Evolutionary conservation across 169 alveolate genomes (phyloP), one percentile per base, ranked within the genome.

Genomic region (Cytauxzoon felis): DNA sequence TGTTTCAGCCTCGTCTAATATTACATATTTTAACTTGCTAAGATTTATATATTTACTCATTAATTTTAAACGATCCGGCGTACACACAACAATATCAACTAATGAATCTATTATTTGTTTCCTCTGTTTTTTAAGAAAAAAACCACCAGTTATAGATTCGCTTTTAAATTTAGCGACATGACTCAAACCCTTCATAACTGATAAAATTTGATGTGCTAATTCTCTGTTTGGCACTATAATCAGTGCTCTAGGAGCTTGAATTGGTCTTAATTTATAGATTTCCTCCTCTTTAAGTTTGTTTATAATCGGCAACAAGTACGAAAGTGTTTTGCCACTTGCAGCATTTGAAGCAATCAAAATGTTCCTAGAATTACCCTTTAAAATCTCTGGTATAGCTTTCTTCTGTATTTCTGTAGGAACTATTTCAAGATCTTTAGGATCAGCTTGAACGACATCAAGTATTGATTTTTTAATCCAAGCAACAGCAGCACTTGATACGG

Each of bases 51-150:
- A 56, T 32, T 73, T 73, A 16, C 33, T 48, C 63, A 51, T 60
- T 27, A 56, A 56, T 33, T 38, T 26, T 29, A 73, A 23, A 5
- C 80, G 21, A 0, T 50, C 75, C 23, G 84, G 84, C 7, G 80
- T 73, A 18, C 75, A 78, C 18, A 73, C 79, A n/a, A 73, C 84
- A 5, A 73, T 34, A 38, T 73, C 84, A 27, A 73, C 84, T 6
- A 73, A 65, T 40, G 73, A 47, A 30, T 73, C 65, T 63, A 62
- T 62, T 23, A 45, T 29, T 19, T 73, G 26, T 45, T 61, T 59
- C 72, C 70, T 50, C 18, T 60, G 75, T 18, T 21, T 50, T 1
- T 68, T 69, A 41, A 34, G 41, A 16, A 24, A 49, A 16, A 8
- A 5, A n/a, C 80, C 84, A 7, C 76, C 76, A 2, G 80, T 36